Evolutionary conservation across 306 rosid genomes (phyloP), one percentile per base, ranked within the genome.

Genomic region (Hippophae rhamnoides): DNA sequence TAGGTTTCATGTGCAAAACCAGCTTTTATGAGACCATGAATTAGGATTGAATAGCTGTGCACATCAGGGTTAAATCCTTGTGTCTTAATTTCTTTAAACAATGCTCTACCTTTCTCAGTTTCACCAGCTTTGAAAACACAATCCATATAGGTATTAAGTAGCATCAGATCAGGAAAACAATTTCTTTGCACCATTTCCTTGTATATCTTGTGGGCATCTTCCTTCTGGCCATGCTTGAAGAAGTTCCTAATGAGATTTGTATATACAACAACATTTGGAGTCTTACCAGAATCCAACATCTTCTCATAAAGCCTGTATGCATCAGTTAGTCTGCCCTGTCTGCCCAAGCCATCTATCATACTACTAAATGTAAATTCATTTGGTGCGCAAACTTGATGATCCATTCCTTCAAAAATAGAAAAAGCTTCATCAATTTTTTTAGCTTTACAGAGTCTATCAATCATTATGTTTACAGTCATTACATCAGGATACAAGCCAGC

Each of bases 201-300:
- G 82, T 85, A 92, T 75, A 92, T 78, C 79, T 92, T 92, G 75
- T 92, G 96, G 68, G 92, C 98, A 75, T 92, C 96, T 75, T 85
- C 93, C 70, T 83, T 85, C 80, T 96, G 85, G 53, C 95, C 96
- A 76, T 86, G 79, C 76, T 52, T 80, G 71, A 92, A 92, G 68
- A 92, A 92, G 78, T 81, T 92, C 79, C 72, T 72, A 41, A 87
- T 79, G 56, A 92, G 95, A 25, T 89, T 85, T 23, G 98, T 85
- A 66, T 87, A 92, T 12, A 78, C 82, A 48, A 87, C 61, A 45
- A 70, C 92, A 69, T 80, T 78, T 53, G 96, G 93, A 74, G 62
- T 64, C 72, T 75, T 72, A 69, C 72, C 74, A 57, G 96, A 57
- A 73, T 90, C 96, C 65, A 87, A 59, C 98, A 92, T 92, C 79